Evolutionary conservation across 352 stramenopile species (phyloP).

Genomic region (Phytophthora fragariaefolia): DNA sequence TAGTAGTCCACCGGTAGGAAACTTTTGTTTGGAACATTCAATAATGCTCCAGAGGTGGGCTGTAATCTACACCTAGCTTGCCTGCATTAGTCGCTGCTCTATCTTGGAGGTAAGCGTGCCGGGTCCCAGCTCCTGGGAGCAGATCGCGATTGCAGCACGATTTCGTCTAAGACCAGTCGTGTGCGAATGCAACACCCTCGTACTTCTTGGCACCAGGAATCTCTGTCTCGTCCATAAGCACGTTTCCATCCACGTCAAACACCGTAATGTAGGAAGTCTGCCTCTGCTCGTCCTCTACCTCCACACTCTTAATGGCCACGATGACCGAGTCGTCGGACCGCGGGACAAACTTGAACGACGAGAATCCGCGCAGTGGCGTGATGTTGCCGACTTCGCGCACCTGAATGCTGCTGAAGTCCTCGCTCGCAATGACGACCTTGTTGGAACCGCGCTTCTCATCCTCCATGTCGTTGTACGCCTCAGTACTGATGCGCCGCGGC

Average conservation of each 20-base stretch:
- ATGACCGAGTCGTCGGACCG: constrained; percentile 91
- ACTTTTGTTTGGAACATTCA: constrained; percentile 9
- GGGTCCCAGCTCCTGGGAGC: constrained; percentile 16
- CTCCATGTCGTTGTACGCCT: constrained; percentile 95
- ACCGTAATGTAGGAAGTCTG: constrained; percentile 95
- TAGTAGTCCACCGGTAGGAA: constrained; percentile 16
- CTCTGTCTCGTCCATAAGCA: constrained; percentile 92
- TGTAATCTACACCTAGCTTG: constrained; percentile 33
- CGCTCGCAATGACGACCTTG: constrained; percentile 89
- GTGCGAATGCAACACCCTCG: constrained; percentile 93
- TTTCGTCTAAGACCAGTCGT: constrained; percentile 68
- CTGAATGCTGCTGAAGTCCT: constrained; percentile 89
- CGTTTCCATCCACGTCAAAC: constrained; percentile 91
- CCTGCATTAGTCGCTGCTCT: constrained; percentile 31
- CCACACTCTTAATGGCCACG: constrained; percentile 94
- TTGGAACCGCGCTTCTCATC: constrained; percentile 95
- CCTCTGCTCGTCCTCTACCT: constrained; percentile 89
- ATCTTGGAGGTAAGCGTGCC: constrained; percentile 22
- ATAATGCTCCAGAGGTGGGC: constrained; percentile 5
- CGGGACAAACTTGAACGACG: constrained; percentile 95
- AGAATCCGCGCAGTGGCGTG: constrained; percentile 91
- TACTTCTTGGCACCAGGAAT: constrained; percentile 93
- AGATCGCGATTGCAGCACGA: constrained; percentile 18
- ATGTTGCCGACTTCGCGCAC: constrained; percentile 85
- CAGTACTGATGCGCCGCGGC: constrained; percentile 94